phyloP scores from a whole-genome alignment of 2,329 filamentous ascomycete genomes.

The Gremmenia infestans region DNA sequence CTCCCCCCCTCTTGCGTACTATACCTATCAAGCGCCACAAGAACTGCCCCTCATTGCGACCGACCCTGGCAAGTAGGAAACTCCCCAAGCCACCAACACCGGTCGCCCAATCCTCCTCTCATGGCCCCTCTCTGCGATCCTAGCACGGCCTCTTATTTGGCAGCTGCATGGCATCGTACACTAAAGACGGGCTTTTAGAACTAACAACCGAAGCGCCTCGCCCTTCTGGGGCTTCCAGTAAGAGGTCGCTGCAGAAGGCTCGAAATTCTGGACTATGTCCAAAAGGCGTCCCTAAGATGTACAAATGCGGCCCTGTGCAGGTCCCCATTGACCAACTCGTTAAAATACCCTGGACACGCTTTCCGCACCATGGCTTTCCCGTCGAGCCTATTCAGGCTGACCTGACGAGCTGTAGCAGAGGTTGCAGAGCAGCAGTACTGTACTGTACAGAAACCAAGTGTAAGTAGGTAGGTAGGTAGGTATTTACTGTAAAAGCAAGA shows the following conservation, averaged over 20 bases:
- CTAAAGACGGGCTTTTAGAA: slow-evolving; percentile 4
- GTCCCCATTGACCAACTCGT: slow-evolving; percentile 2
- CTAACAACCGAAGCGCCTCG: slow-evolving; percentile 1
- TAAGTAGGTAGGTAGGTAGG: neutral
- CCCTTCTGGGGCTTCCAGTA: neutral
- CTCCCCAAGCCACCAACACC: too few relatives aligned
- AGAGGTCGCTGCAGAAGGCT: slow-evolving; percentile 4
- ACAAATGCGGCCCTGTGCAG: slow-evolving; percentile 18
- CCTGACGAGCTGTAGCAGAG: neutral
- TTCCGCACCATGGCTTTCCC: slow-evolving; percentile 1
- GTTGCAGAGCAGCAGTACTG: neutral
- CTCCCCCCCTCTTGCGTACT: neutral
- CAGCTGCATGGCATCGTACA: slow-evolving; percentile 15
- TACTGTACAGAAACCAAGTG: neutral
- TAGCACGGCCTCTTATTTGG: slow-evolving; percentile 6
- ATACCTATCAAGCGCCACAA: neutral
- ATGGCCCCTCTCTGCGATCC: neutral
- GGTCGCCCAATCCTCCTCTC: neutral
- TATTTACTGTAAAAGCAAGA: too few relatives aligned
- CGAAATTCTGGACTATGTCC: slow-evolving; percentile 11
- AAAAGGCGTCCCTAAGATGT: slow-evolving; percentile 8
- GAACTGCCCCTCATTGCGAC: slow-evolving; percentile 1
- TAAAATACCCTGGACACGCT: neutral
- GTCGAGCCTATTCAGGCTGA: slow-evolving; percentile 14
- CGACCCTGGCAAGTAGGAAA: neutral